These are phyloP conservation scores for Pistacia atlantica DNA, from an alignment of 345 rosid species.

Conservation along the genomic window DNA sequence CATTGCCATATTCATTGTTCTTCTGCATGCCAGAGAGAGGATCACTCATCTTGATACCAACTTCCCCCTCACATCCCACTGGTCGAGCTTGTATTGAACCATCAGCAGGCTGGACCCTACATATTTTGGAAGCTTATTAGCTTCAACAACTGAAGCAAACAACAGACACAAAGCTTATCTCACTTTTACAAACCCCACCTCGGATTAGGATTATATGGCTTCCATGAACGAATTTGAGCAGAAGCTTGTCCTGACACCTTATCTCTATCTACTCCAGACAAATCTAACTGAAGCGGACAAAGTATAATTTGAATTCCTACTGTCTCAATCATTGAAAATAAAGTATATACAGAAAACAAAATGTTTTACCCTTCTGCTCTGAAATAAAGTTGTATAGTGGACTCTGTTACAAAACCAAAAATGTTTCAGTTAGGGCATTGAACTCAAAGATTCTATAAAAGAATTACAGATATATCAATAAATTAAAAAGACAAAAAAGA, in stretches of 20 bases:
- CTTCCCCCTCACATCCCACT: slow-evolving; percentile 24
- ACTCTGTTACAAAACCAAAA: slow-evolving; percentile 62
- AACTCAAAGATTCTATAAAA: slow-evolving; percentile 14
- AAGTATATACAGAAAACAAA: slow-evolving; percentile 15
- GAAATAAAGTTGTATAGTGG: slow-evolving; percentile 86
- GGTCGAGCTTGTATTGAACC: slow-evolving; percentile 38
- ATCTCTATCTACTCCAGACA: slow-evolving; percentile 73
- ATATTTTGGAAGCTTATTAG: slow-evolving; percentile 18
- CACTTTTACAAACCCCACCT: slow-evolving; percentile 40
- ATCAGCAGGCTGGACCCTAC: slow-evolving; percentile 45
- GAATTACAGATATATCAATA: slow-evolving; percentile 14
- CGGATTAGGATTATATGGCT: slow-evolving; percentile 32
- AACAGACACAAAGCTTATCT: slow-evolving; percentile 20
- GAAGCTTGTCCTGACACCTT: slow-evolving; percentile 91
- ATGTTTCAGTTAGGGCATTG: slow-evolving; percentile 12
- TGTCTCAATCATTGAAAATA: slow-evolving; percentile 10
- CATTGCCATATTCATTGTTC: slow-evolving; percentile 17
- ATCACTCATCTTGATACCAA: slow-evolving; percentile 24
- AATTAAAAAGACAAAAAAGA: slow-evolving; percentile 17
- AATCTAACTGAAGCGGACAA: slow-evolving; percentile 58
- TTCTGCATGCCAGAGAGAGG: slow-evolving; percentile 20
- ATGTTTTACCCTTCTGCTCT: slow-evolving; percentile 76
- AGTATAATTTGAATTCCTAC: slow-evolving; percentile 10
- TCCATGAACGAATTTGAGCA: slow-evolving; percentile 49
- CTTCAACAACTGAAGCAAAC: slow-evolving; percentile 16